Base-by-base conservation (phyloP, 2,329 filamentous ascomycete genomes). In the Verruconis gallopava region DNA sequence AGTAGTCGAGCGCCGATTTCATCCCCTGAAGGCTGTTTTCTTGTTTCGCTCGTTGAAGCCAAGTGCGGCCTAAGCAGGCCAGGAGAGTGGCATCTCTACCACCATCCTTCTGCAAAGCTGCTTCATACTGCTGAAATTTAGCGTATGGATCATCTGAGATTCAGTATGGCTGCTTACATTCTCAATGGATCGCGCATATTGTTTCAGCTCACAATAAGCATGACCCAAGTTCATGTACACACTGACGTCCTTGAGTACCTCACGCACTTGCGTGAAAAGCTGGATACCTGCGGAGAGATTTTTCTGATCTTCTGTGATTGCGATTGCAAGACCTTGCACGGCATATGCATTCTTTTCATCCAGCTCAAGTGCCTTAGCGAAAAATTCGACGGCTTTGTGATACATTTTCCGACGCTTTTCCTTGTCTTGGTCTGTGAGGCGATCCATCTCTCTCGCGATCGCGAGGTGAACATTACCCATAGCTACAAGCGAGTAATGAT, bases 391-490 rank as follows among this genome's bases (percentile, higher is more conserved):
- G 0, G 91, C 88, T 50, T 89, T 86, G 56, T 79, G 77, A 57
- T 96, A 98, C 47, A 78, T 81, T 51, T 81, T 83, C 44, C 80
- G 82, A 41, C 88, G 79, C 66, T 93, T 94, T 53, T 93, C 82
- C 62, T 85, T 93, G 46, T 98, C 89, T 46, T 78, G 72, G 5
- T 96, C 91, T 0, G 83, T 83, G 47, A 91, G 84, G 39, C 88
- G 78, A 21, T 85, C 82, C 86, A 96, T 95, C 60, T 98, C 93
- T 51, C 91, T 78, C 6, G 91, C 91, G 47, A 85, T 78, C 50
- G 81, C 69, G 32, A 98, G 72, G 51, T 89, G 81, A n/a, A 98
- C 68, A 57, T 98, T 98, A 33, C 91, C 91, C 89, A 98, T 96
- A 12, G 85, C 89, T 19, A 93, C 88, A 20, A 98, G 69, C 3